phyloP scores from a whole-genome alignment of 495 filamentous ascomycete species.

The Aspergillus haitiensis region DNA sequence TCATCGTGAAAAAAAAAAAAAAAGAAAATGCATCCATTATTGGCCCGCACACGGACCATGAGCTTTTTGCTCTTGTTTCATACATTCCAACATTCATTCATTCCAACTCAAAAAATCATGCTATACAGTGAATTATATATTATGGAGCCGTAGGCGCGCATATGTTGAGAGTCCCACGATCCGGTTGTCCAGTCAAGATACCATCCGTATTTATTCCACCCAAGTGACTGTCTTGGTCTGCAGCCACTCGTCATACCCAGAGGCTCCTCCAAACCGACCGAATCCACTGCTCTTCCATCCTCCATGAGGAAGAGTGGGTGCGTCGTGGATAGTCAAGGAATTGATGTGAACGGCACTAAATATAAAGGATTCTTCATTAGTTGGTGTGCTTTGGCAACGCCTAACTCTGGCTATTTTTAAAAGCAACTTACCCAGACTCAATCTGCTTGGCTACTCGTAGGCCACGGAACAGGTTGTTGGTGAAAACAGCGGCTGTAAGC shows the following conservation, averaged over 20 bases:
- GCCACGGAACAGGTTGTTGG: conserved; percentile 48
- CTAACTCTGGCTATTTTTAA: not conserved
- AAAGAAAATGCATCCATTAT: not conserved
- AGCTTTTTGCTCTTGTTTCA: not conserved
- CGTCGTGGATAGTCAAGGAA: conserved; percentile 80
- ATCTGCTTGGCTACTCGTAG: conserved; percentile 50
- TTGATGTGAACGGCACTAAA: conserved; percentile 82
- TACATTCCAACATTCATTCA: not conserved
- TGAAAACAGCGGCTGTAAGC: conserved; percentile 50
- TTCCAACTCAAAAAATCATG: not conserved
- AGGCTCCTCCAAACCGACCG: conserved; percentile 62
- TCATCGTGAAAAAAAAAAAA: not conserved
- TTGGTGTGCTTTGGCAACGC: not conserved
- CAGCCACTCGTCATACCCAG: conserved; percentile 73
- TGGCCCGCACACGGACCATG: not conserved
- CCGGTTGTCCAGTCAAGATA: not conserved
- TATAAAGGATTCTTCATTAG: conserved; percentile 11
- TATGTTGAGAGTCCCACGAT: not conserved
- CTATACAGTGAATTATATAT: conserved; percentile 3
- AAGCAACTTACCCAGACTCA: conserved; percentile 45
- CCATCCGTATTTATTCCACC: conserved; percentile 30
- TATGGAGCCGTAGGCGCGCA: not conserved
- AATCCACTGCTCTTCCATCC: conserved; percentile 84
- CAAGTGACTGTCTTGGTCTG: conserved; percentile 83
- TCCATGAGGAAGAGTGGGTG: conserved; percentile 75